phyloP scores from a whole-genome alignment of 1,284 basidiomycete genomes.

The Limonomyces culmigenus region DNA sequence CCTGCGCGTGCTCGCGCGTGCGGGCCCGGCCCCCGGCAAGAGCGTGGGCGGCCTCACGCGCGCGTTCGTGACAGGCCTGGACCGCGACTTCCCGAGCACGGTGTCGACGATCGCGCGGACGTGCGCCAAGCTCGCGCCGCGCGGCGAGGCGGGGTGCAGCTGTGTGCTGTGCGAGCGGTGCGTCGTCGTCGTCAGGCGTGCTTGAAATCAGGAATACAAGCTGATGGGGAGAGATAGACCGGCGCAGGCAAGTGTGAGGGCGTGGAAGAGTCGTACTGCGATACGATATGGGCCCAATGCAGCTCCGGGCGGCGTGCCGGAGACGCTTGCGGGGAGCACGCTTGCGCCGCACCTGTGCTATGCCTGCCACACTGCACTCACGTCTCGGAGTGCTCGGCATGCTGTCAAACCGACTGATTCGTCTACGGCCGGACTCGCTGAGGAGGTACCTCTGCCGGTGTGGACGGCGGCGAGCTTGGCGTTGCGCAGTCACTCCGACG shows the following conservation, averaged over 20 bases:
- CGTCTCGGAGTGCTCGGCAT: conserved; percentile 32
- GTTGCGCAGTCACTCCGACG: too few species aligned
- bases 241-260: conserved; percentile 46
- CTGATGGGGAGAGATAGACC: conserved; percentile 25
- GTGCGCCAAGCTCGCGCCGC: conserved; percentile 67
- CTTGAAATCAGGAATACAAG: conserved; percentile 3
- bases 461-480: too few species aligned
- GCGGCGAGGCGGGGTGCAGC: conserved; percentile 26
- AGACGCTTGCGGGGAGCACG: conserved; percentile 9
- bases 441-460: conserved; percentile 15
- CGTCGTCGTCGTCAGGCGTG: conserved; percentile 10
- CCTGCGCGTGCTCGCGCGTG: conserved; percentile 32
- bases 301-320: conserved; percentile 6
- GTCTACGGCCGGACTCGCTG: background rate
- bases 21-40: conserved; percentile 31
- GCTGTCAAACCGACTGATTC: too few species aligned
- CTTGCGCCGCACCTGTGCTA: conserved; percentile 50
- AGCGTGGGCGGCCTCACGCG: conserved; percentile 60
- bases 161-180: conserved; percentile 68
- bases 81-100: conserved; percentile 76
- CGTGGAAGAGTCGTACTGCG: conserved; percentile 61
- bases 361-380: conserved; percentile 55
- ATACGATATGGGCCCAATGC: conserved; percentile 34
- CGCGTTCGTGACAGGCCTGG: conserved; percentile 70
- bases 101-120: conserved; percentile 79